Evolutionary conservation across 768 basidiomycete species (phyloP).

Genomic region (Mycena leptocephala): DNA sequence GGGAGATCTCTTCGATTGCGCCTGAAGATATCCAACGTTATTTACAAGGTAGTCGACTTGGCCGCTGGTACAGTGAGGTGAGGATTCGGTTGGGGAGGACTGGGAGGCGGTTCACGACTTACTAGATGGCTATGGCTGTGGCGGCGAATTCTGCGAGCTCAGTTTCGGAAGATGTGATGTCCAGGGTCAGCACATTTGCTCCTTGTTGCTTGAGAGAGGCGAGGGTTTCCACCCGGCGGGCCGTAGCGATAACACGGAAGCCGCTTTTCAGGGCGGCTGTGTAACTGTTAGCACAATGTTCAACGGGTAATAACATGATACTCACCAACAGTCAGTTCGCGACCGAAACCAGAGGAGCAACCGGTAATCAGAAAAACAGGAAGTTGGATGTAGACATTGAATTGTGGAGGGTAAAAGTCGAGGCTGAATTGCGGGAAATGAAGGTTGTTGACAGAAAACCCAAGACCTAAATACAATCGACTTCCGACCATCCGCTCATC

Average conservation of each 20-base stretch:
- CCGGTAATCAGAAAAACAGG: slow-evolving; percentile 22
- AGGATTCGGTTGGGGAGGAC: not conserved
- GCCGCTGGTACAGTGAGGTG: not conserved
- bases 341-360: slow-evolving; percentile 15
- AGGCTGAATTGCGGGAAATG: too few relatives aligned
- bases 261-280: slow-evolving; percentile 10
- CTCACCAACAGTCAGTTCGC: slow-evolving; percentile 10
- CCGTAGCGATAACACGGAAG: slow-evolving; percentile 18
- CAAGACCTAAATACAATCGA: not conserved
- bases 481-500: not conserved
- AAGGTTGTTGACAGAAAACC: not conserved
- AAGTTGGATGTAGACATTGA: not conserved
- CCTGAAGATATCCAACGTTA: slow-evolving; percentile 15
- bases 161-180: slow-evolving; percentile 15
- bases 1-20: slow-evolving; percentile 4
- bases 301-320: not conserved
- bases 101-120: not conserved
- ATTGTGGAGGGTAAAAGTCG: too few relatives aligned
- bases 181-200: not conserved
- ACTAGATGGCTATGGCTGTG: slow-evolving; percentile 17
- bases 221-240: not conserved
- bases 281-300: not conserved
- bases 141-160: slow-evolving; percentile 9
- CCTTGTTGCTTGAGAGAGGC: not conserved
- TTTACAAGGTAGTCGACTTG: slow-evolving; percentile 19